These are phyloP conservation scores for Cercophora samala DNA, from an alignment of 495 filamentous ascomycete genomes.

Conservation along the genomic window DNA sequence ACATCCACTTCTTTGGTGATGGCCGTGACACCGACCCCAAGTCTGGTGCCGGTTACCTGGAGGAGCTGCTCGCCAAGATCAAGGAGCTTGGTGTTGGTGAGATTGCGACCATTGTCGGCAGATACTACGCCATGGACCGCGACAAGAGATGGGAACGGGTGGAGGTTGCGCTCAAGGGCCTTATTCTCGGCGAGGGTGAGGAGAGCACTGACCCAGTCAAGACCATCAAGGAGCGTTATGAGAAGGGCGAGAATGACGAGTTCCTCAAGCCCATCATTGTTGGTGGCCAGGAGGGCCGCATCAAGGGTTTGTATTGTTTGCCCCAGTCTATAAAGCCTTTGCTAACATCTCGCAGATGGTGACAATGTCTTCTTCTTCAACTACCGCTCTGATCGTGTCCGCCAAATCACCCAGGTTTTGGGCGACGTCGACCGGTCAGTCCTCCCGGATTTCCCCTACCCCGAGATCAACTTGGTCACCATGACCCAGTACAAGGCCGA, in stretches of 20 bases:
- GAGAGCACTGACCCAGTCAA: slow-evolving; percentile 76
- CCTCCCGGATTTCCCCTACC: slow-evolving; percentile 87
- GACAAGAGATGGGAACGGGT: slow-evolving; percentile 98
- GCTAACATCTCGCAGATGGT: slow-evolving; percentile 55
- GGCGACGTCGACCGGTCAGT: slow-evolving; percentile 89
- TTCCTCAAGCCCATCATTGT: slow-evolving; percentile 98
- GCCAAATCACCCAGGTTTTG: slow-evolving; percentile 91
- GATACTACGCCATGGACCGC: slow-evolving; percentile 99
- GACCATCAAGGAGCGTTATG: slow-evolving; percentile 84
- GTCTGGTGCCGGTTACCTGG: slow-evolving; percentile 79
- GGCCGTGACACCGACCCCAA: slow-evolving; percentile 97
- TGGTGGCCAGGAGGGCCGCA: slow-evolving; percentile 74
- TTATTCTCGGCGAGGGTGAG: slow-evolving; percentile 83
- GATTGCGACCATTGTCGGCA: slow-evolving; percentile 89
- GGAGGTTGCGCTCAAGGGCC: slow-evolving; percentile 81
- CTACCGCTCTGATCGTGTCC: slow-evolving; percentile 97
- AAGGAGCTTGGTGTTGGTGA: slow-evolving; percentile 83
- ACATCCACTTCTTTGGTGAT: slow-evolving; percentile 98
- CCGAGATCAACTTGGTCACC: slow-evolving; percentile 87
- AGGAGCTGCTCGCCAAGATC: slow-evolving; percentile 70
- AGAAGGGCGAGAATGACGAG: slow-evolving; percentile 86
- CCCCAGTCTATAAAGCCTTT: not conserved
- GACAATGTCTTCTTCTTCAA: slow-evolving; percentile 99
- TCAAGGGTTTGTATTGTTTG: slow-evolving; percentile 66
- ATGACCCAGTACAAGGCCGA: slow-evolving; percentile 99